phyloP scores from a whole-genome alignment of 2,329 filamentous ascomycete genomes.

The Aspergillus glaucus region DNA sequence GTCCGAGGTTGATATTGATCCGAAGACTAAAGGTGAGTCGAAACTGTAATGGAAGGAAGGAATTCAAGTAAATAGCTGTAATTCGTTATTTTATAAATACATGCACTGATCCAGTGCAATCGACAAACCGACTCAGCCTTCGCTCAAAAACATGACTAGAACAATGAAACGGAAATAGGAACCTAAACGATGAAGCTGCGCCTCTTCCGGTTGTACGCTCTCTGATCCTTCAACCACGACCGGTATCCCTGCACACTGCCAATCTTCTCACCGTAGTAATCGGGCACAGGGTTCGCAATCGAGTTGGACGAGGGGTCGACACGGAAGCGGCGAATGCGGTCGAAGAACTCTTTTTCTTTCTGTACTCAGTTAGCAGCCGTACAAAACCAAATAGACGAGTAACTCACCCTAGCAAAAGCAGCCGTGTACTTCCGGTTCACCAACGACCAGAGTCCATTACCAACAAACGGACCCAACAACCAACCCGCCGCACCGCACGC shows the following conservation, averaged over 20 bases:
- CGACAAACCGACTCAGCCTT: neutral
- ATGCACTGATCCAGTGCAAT: neutral
- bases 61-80: constrained; percentile 1
- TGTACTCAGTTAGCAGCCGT: constrained; percentile 26
- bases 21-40: constrained; percentile 15
- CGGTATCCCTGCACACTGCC: constrained; percentile 85
- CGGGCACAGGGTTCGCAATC: constrained; percentile 85
- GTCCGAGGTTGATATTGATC: constrained; percentile 47
- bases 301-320: constrained; percentile 87
- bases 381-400: neutral
- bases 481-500: constrained; percentile 76
- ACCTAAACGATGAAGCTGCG: constrained; percentile 33
- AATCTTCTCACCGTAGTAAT: constrained; percentile 99
- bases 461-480: constrained; percentile 77
- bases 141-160: too few species aligned
- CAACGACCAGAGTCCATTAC: constrained; percentile 71
- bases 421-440: constrained; percentile 64
- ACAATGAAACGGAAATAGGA: neutral
- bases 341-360: constrained; percentile 94
- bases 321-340: constrained; percentile 81
- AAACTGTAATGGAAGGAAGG: constrained; percentile 14
- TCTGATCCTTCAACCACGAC: constrained; percentile 95
- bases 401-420: constrained; percentile 63
- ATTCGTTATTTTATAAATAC: neutral
- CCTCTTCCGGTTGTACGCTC: constrained; percentile 92